Evolutionary conservation across 139 green algal genomes (phyloP), one percentile per base, ranked within the genome.

Genomic region (Diplosphaera chodatii): DNA sequence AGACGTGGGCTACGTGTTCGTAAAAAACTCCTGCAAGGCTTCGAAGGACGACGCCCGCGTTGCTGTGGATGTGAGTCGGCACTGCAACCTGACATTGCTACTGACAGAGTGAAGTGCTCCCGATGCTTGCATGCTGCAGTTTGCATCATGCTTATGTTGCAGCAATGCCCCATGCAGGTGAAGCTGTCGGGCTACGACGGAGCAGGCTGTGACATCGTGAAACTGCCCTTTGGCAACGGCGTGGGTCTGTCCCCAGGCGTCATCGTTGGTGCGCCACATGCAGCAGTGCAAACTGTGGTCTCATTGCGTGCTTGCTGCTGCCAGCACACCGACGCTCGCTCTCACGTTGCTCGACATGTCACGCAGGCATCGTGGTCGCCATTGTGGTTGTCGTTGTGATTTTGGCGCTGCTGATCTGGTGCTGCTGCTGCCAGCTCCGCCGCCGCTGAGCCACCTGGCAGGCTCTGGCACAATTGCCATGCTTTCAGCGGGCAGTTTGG

Each of bases 261-360:
- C 48, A 59, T 59, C 25, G 48, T 59, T 25, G 48, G n/a, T n/a
- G n/a, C n/a, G n/a, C n/a, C n/a, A n/a, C n/a, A n/a, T n/a, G n/a
- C n/a, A n/a, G n/a, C n/a, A n/a, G n/a, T n/a, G n/a, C n/a, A n/a
- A n/a, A n/a, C n/a, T n/a, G n/a, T n/a, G n/a, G n/a, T n/a, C n/a
- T n/a, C n/a, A n/a, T n/a, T n/a, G n/a, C n/a, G n/a, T n/a, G n/a
- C n/a, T n/a, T n/a, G n/a, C n/a, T n/a, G n/a, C n/a, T n/a, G n/a
- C n/a, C n/a, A n/a, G n/a, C n/a, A n/a, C n/a, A n/a, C n/a, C n/a
- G n/a, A n/a, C n/a, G n/a, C n/a, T n/a, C n/a, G n/a, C n/a, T n/a
- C n/a, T n/a, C n/a, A n/a, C 13, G 37, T 48, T 76, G 32, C 63
- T 76, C 55, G 63, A 73, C 21, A 63, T 63, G 63, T 27, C 8